A percentile compares a stretch with the other conserved stretches of the same genome.
These are phyloP conservation scores for Aschersonia sp. DNA, from an alignment of 2,329 filamentous ascomycete species.

Conservation along the genomic window DNA sequence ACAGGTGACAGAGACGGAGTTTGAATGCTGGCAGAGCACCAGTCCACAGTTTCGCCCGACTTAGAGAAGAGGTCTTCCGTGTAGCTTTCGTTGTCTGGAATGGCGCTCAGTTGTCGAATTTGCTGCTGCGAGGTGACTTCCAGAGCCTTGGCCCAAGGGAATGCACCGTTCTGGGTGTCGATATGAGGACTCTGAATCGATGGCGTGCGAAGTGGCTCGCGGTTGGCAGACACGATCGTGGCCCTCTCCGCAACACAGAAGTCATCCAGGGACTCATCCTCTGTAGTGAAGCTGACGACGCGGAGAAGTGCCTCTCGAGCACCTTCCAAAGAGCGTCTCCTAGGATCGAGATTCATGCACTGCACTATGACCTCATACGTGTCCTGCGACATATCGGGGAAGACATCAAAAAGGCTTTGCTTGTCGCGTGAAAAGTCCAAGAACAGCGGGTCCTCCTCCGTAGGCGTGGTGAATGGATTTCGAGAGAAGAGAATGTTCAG, in stretches of 20 bases:
- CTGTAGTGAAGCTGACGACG: conserved; percentile 81
- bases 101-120: conserved; percentile 74
- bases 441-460: conserved; percentile 82
- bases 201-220: conserved; percentile 87
- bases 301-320: conserved; percentile 66
- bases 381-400: conserved; percentile 96
- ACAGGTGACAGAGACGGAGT: conserved; percentile 76
- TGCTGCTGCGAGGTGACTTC: conserved; percentile 55
- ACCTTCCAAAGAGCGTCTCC: conserved; percentile 67
- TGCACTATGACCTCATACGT: conserved; percentile 87
- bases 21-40: conserved; percentile 63
- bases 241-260: conserved; percentile 77
- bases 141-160: conserved; percentile 89
- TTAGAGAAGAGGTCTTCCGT: conserved; percentile 74
- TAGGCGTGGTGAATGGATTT: conserved; percentile 88
- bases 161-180: conserved; percentile 52
- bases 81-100: conserved; percentile 68
- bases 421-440: conserved; percentile 86
- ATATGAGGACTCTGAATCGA: conserved; percentile 81
- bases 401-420: conserved; percentile 93
- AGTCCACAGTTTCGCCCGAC: conserved; percentile 58
- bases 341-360: conserved; percentile 82
- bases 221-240: conserved; percentile 70
- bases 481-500: conserved; percentile 93
- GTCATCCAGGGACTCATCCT: conserved; percentile 82